Evolutionary conservation across 805 yeast genomes (phyloP).

Genomic region (Zygosaccharomyces kombuchaensis): DNA sequence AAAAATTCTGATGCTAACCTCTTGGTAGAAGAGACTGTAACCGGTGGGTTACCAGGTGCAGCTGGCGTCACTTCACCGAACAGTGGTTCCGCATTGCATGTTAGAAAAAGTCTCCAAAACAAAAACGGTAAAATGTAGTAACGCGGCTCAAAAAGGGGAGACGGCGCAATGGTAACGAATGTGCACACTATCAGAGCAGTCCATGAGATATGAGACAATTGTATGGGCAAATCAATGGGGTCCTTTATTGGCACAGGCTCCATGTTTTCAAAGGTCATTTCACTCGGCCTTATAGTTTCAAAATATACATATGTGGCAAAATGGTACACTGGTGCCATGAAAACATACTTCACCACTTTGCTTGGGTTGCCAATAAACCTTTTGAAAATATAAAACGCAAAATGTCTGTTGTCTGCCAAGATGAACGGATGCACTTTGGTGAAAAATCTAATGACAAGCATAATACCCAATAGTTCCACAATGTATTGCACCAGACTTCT

Average conservation of each 20-base stretch:
- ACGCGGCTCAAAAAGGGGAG: conserved; percentile 92
- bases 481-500: conserved; percentile 29
- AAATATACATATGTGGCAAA: conserved; percentile 41
- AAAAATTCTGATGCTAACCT: conserved; percentile 51
- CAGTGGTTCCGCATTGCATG: conserved; percentile 37
- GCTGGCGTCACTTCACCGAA: conserved; percentile 25
- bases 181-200: conserved; percentile 51
- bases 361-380: conserved; percentile 47
- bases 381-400: conserved; percentile 79
- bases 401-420: conserved; percentile 91
- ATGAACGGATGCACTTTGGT: conserved; percentile 86
- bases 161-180: conserved; percentile 65
- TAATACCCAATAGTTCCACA: conserved; percentile 38
- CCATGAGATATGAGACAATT: conserved; percentile 45
- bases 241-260: conserved; percentile 37
- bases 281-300: conserved; percentile 36
- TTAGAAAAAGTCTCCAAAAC: conserved; percentile 61
- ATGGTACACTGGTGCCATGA: conserved; percentile 68
- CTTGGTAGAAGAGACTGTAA: conserved; percentile 23
- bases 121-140: conserved; percentile 81
- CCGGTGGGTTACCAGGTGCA: conserved; percentile 13
- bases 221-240: conserved; percentile 36
- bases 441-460: conserved; percentile 48
- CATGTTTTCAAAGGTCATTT: conserved; percentile 36
- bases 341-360: conserved; percentile 42